Conservation (phyloP, 768 basidiomycete species). For the Leccinum olivaceopallidum region DNA sequence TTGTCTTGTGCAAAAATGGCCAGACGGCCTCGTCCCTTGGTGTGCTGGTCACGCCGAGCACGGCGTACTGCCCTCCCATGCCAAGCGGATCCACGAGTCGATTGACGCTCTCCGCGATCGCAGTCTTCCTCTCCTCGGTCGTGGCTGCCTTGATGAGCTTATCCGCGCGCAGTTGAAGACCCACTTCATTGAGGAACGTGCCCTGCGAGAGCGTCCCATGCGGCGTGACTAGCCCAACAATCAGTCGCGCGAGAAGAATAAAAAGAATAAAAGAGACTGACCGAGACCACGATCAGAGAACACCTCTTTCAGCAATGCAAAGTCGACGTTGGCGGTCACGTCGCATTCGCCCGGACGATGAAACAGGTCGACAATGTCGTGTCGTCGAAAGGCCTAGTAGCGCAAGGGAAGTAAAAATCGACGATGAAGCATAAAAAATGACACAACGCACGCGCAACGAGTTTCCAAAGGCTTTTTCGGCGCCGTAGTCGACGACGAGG, state of each 20-base stretch:
- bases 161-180: slow-evolving; percentile 64
- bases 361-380: slow-evolving; percentile 84
- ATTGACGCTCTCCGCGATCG: slow-evolving; percentile 59
- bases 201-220: slow-evolving; percentile 78
- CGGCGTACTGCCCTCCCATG: slow-evolving; percentile 88
- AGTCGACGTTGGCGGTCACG: slow-evolving; percentile 96
- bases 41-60: slow-evolving; percentile 57
- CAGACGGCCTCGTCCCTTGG: slow-evolving; percentile 23
- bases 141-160: slow-evolving; percentile 54
- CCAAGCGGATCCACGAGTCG: slow-evolving; percentile 76
- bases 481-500: slow-evolving; percentile 90
- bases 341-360: slow-evolving; percentile 85
- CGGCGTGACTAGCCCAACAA: slow-evolving; percentile 31
- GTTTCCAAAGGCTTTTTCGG: slow-evolving; percentile 60
- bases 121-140: slow-evolving; percentile 47
- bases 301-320: slow-evolving; percentile 82
- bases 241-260: slow-evolving; percentile 4
- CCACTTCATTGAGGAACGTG: slow-evolving; percentile 78
- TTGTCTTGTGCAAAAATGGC: slow-evolving; percentile 32
- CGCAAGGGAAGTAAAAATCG: not conserved
- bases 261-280: not conserved
- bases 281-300: slow-evolving; percentile 61
- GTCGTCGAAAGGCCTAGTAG: slow-evolving; percentile 82
- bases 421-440: not conserved
- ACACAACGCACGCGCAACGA: slow-evolving; percentile 75